Percentiles rank a stretch among this genome's conserved stretches.
These are phyloP conservation scores for Nicotiana undulata DNA, from an alignment of 257 asterid species.

Conservation along the genomic window DNA sequence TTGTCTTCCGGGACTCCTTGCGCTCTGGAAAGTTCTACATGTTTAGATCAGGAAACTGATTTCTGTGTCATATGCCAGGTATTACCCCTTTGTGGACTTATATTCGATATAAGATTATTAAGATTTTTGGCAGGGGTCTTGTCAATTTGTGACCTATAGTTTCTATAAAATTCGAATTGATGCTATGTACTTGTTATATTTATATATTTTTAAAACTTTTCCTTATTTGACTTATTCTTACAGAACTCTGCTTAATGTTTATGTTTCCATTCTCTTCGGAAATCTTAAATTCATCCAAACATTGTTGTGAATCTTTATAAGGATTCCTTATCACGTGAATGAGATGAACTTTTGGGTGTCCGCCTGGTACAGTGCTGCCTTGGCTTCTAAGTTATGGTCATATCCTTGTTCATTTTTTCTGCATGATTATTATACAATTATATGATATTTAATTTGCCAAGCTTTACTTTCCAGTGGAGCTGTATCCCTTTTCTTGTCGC, in stretches of 20 bases:
- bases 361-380: background rate
- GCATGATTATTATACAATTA: background rate
- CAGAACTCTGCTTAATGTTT: background rate
- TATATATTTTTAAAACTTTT: background rate
- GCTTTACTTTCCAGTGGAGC: background rate
- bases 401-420: background rate
- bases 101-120: background rate
- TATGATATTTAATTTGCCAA: background rate
- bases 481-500: background rate
- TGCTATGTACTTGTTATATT: background rate
- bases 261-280: background rate
- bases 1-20: slow-evolving; percentile 19
- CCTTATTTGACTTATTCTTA: background rate
- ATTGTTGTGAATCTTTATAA: background rate
- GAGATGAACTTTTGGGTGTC: background rate
- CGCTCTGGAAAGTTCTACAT: slow-evolving; percentile 24
- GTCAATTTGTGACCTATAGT: background rate
- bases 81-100: background rate
- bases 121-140: background rate
- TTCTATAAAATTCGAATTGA: background rate
- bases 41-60: slow-evolving; percentile 35
- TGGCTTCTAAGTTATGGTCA: background rate
- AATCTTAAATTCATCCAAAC: background rate
- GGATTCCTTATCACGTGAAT: background rate
- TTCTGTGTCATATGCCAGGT: slow-evolving; percentile 85